Evolutionary conservation across 129 eudicot genomes (phyloP).

Genomic region (Flaveria ramosissima): DNA sequence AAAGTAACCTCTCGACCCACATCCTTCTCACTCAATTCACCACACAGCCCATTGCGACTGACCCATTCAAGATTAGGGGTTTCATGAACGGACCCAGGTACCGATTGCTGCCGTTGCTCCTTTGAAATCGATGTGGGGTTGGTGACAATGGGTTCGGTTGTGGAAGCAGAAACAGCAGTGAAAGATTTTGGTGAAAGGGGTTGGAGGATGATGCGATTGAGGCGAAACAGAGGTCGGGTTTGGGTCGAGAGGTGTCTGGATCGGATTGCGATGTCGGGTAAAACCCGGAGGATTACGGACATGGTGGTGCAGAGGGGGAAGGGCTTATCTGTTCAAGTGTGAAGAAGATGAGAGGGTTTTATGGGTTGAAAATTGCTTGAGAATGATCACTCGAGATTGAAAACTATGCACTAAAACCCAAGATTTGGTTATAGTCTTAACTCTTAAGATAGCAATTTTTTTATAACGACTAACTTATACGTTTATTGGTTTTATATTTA

Average conservation of each 20-base stretch:
- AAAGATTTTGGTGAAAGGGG: conserved; percentile 24
- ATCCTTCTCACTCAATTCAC: conserved; percentile 68
- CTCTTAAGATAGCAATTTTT: no score
- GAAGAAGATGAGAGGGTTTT: conserved; percentile 31
- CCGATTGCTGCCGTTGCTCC: conserved; percentile 29
- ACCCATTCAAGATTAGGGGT: conserved; percentile 66
- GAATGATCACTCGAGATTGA: neutral
- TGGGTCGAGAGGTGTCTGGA: conserved; percentile 45
- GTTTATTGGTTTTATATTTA: no score
- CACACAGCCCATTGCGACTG: conserved; percentile 62
- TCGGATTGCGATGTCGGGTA: conserved; percentile 65
- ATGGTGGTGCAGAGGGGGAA: conserved; percentile 33
- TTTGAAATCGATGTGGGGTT: conserved; percentile 24
- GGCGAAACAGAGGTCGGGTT: conserved; percentile 38
- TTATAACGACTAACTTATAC: no score
- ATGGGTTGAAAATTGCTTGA: neutral
- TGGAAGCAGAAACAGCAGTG: conserved; percentile 45
- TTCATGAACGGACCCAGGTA: conserved; percentile 33
- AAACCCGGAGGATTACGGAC: conserved; percentile 64
- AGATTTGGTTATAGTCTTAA: no score
- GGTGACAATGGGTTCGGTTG: conserved; percentile 33
- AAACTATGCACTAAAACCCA: neutral
- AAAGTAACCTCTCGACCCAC: conserved; percentile 80
- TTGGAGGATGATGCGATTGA: conserved; percentile 32
- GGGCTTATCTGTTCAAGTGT: conserved; percentile 30